Base-by-base conservation (phyloP, 345 rosid genomes). In the Acer saccharum region DNA sequence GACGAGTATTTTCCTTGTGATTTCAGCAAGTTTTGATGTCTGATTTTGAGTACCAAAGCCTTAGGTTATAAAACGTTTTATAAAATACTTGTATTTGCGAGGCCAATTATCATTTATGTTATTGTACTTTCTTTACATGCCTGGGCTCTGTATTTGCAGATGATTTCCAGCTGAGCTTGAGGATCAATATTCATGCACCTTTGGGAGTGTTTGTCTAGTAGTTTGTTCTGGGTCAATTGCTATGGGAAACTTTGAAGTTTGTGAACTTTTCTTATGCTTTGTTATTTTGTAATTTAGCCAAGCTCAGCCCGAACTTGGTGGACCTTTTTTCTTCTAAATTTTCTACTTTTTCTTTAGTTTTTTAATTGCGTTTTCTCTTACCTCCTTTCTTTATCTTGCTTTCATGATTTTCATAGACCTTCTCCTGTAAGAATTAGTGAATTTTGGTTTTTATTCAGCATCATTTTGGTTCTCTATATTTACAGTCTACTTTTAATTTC, bases 61-160 rank as follows among this genome's bases (percentile, higher is more conserved):
- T 74, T 32, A 21, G 46, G 72, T 35, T 68, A 76, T 68, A 41
- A 27, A 54, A 21, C 11, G n/a, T 76, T 68, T n/a, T 25, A 17
- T 27, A 1, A 25, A 60, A 72, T 39, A 46, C 11, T 78, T 57
- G 62, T 67, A n/a, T 41, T 20, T 43, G 62, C 39, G 68, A 69
- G 63, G 77, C 65, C 72, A 52, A 50, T 2, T 10, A 67, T 75
- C 21, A 21, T 70, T 77, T 77, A 72, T 83, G 72, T 65, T 77
- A 60, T 75, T 84, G 64, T 77, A 68, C 66, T 77, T 57, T 52
- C 65, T 43, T 84, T 77, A 79, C 75, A 62, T 79, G 64, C 71
- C 73, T 85, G 90, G 83, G 79, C 81, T 85, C 82, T 74, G 73
- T 85, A 82, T 81, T 84, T 89, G 91, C 92, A 89, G 92, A 90